Evolutionary conservation across 2,329 filamentous ascomycete genomes (phyloP).

Genomic region (Fusarium brevicatenulatum): DNA sequence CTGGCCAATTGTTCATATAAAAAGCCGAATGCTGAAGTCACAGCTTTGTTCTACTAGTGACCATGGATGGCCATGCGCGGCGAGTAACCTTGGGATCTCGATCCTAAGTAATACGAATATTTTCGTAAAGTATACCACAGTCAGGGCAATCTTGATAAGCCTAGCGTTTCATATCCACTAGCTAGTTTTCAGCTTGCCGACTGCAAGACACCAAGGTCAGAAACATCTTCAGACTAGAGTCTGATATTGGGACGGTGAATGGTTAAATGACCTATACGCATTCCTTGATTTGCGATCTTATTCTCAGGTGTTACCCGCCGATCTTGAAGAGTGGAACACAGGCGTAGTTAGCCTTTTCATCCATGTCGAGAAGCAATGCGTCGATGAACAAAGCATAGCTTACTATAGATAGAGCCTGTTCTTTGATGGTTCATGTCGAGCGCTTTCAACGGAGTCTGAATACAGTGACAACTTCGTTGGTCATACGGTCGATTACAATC

Average conservation of each 20-base stretch:
- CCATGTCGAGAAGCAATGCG: not conserved
- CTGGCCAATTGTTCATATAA: too few species aligned
- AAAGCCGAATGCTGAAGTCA: too few species aligned
- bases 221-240: accelerated
- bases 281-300: not conserved
- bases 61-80: too few species aligned
- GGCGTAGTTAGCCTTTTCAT: not conserved
- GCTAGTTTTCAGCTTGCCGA: too few species aligned
- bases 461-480: accelerated
- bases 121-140: accelerated
- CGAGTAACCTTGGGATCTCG: too few species aligned
- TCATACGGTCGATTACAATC: accelerated
- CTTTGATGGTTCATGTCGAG: accelerated
- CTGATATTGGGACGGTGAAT: too few species aligned
- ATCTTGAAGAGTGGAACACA: not conserved
- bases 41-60: too few species aligned
- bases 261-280: not conserved
- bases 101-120: too few species aligned
- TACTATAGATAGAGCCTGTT: accelerated
- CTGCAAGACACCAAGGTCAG: too few species aligned
- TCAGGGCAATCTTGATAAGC: accelerated
- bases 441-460: not conserved
- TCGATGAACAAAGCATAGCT: not conserved
- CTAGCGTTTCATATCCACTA: too few species aligned
- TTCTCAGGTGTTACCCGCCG: not conserved